These are phyloP conservation scores for Cordyceps cateniannulata DNA, from an alignment of 2,329 filamentous ascomycete species.

Conservation along the genomic window DNA sequence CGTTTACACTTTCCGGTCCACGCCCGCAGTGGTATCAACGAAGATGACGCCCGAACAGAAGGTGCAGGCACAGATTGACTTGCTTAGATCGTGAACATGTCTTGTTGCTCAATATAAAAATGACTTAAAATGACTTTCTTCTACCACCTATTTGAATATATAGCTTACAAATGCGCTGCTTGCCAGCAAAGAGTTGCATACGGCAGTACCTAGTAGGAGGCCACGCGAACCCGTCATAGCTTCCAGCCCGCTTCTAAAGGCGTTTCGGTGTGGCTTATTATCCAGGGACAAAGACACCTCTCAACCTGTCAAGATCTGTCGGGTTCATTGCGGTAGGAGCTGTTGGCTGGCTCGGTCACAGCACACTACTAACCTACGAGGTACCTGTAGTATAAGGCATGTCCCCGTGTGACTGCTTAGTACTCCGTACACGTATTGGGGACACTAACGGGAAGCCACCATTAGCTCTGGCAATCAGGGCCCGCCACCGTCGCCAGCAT, in stretches of 20 bases:
- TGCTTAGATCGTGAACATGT: neutral
- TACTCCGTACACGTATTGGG: neutral
- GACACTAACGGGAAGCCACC: neutral
- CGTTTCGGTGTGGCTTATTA: neutral
- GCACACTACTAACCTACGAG: too few species aligned
- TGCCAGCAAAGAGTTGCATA: neutral
- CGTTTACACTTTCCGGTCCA: neutral
- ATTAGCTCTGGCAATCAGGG: conserved; percentile 6
- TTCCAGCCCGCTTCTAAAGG: neutral
- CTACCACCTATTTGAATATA: neutral
- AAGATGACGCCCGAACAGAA: neutral
- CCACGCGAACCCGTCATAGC: neutral
- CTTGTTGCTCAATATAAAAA: neutral
- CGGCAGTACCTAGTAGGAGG: too few species aligned
- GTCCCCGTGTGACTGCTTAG: neutral
- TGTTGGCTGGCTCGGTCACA: too few species aligned
- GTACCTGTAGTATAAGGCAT: too few species aligned
- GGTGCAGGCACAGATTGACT: neutral
- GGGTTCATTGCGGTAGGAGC: neutral
- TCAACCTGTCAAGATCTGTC: neutral
- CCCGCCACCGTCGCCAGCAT: neutral
- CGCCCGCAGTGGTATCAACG: neutral
- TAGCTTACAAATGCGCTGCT: neutral
- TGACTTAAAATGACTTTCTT: too few species aligned
- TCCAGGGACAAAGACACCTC: neutral